Base-by-base conservation (phyloP, 2,329 filamentous ascomycete genomes). In the Pyrenophora seminiperda region DNA sequence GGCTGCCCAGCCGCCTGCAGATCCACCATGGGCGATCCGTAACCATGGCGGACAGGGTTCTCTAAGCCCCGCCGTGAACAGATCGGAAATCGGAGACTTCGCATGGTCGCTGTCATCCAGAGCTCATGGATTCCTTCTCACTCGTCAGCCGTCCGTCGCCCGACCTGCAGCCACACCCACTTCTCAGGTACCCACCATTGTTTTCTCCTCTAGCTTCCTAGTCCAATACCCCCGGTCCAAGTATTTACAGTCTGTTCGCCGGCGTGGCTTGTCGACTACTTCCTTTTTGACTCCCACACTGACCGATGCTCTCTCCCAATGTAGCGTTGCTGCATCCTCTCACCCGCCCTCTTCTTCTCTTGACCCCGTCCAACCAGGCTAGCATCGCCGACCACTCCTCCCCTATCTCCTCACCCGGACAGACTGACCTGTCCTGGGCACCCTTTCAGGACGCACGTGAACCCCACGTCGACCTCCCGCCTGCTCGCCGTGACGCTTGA, bases 21-120 rank as follows among this genome's bases (percentile, higher is more conserved):
- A 72, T 73, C 68, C 60, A 68, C 61, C 58, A 59, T 49, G 52
- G 66, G 57, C 66, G 69, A 72, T 72, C 69, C 68, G 66, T 71
- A 67, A 71, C 67, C 57, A 63, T 64, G 67, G 65, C 63, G 56
- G 63, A 52, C 64, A 66, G 61, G 65, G 62, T 63, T 59, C 60
- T 53, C 54, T 53, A 62, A 56, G 65, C 65, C 66, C 67, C 67
- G 60, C 68, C 64, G 61, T 65, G 50, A 58, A 58, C 55, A 60
- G 54, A 58, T 72, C 65, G 70, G 67, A 69, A 68, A 71, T 70
- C 68, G 66, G 68, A 72, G 62, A 61, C 53, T 66, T 67, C 58
- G 57, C 60, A 58, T 58, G 61, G 59, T 63, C 53, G 50, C 59
- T 54, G 59, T 63, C 62, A 55, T 62, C 54, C 50, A 61, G 42